phyloP scores from a whole-genome alignment of 2,329 filamentous ascomycete genomes.

The Alternaria panax region DNA sequence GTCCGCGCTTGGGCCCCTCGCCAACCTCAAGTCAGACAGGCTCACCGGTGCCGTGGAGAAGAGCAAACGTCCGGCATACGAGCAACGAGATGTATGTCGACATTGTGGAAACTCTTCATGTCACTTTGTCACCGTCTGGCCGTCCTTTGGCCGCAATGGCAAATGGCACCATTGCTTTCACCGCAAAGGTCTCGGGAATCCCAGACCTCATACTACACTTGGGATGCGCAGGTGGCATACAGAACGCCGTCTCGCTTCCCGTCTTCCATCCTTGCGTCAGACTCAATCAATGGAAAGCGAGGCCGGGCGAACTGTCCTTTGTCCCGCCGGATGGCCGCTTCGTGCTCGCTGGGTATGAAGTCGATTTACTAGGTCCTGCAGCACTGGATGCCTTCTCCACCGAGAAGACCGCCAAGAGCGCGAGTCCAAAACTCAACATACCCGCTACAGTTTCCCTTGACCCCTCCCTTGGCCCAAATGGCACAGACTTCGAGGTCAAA shows the following conservation, averaged over 20 bases:
- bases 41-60: slow-evolving; percentile 80
- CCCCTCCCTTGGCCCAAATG: slow-evolving; percentile 75
- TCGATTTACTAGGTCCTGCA: slow-evolving; percentile 82
- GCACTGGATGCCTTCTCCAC: slow-evolving; percentile 46
- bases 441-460: slow-evolving; percentile 84
- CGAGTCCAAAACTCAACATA: slow-evolving; percentile 69
- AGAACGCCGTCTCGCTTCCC: slow-evolving; percentile 79
- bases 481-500: slow-evolving; percentile 88
- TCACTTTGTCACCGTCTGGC: slow-evolving; percentile 90
- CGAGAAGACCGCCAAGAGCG: slow-evolving; percentile 27
- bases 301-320: slow-evolving; percentile 91
- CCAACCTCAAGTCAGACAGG: slow-evolving; percentile 42
- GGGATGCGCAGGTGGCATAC: slow-evolving; percentile 75
- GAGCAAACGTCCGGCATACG: slow-evolving; percentile 91
- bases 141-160: slow-evolving; percentile 85
- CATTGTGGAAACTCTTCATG: slow-evolving; percentile 85
- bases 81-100: slow-evolving; percentile 98
- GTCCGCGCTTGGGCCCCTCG: slow-evolving; percentile 32
- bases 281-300: slow-evolving; percentile 86
- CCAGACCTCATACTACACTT: slow-evolving; percentile 87
- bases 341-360: slow-evolving; percentile 91
- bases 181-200: slow-evolving; percentile 90
- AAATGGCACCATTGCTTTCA: slow-evolving; percentile 93
- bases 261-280: slow-evolving; percentile 97
- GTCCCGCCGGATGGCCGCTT: slow-evolving; percentile 94